Conservation (phyloP, 2,329 filamentous ascomycete genomes). For the Rosellinia necatrix region DNA sequence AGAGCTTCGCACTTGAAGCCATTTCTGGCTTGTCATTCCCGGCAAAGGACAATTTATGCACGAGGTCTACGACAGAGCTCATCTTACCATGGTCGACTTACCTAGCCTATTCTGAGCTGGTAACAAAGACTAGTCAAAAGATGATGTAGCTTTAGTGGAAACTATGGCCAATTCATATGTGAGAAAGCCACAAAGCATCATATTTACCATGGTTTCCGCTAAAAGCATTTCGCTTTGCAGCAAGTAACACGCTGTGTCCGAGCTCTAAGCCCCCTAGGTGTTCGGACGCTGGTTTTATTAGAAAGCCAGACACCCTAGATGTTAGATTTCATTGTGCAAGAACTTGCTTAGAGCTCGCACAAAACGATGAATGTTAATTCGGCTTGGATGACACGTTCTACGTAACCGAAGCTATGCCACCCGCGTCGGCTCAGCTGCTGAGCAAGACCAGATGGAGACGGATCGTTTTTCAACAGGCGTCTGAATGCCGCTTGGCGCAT, state of each 20-base stretch:
- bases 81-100: conserved; percentile 62
- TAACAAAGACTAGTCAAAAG: conserved; percentile 48
- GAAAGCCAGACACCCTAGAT: conserved; percentile 48
- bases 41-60: conserved; percentile 60
- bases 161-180: conserved; percentile 60
- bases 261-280: conserved; percentile 36
- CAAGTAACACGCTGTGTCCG: conserved; percentile 56
- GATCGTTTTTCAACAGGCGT: conserved; percentile 25
- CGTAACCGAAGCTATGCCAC: conserved; percentile 42
- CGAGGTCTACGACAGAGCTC: conserved; percentile 64
- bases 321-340: conserved; percentile 46
- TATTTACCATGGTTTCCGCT: conserved; percentile 61
- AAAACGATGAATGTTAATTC: conserved; percentile 51
- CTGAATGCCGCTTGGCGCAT: conserved; percentile 18
- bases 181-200: conserved; percentile 58
- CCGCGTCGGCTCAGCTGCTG: not conserved
- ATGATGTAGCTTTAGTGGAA: conserved; percentile 49
- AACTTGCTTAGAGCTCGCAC: conserved; percentile 46
- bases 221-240: conserved; percentile 61
- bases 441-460: conserved; percentile 19
- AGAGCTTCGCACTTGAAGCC: conserved; percentile 61
- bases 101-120: conserved; percentile 57
- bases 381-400: conserved; percentile 57
- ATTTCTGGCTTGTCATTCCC: conserved; percentile 65
- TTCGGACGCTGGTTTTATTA: conserved; percentile 55